phyloP scores from a whole-genome alignment of 495 filamentous ascomycete species.

The Cryomyces minteri region DNA sequence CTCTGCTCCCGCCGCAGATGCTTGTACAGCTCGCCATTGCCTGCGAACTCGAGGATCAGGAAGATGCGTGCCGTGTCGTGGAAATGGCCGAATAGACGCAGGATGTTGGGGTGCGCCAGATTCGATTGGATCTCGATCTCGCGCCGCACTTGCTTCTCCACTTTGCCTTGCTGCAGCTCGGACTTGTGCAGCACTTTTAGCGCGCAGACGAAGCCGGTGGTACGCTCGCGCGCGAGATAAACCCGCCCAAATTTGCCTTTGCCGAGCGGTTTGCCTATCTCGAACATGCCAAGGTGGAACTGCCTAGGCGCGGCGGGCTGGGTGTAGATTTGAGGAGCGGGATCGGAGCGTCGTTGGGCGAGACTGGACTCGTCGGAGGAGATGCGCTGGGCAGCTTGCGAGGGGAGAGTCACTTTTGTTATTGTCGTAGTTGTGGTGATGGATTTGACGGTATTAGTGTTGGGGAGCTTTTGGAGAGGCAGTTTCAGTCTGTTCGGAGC shows the following conservation, averaged over 20 bases:
- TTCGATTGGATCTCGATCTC: conserved; percentile 98
- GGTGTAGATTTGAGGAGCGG: conserved; percentile 28
- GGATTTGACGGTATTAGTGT: conserved; percentile 10
- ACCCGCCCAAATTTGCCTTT: conserved; percentile 97
- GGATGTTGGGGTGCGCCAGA: conserved; percentile 87
- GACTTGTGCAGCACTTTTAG: conserved; percentile 93
- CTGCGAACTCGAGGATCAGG: conserved; percentile 88
- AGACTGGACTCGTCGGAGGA: conserved; percentile 31
- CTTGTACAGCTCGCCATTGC: conserved; percentile 93
- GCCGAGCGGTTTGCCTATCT: conserved; percentile 87
- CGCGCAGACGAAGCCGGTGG: conserved; percentile 82
- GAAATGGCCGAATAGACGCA: conserved; percentile 88
- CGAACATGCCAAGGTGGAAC: conserved; percentile 95
- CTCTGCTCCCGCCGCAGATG: conserved; percentile 72
- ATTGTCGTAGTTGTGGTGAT: conserved; percentile 25
- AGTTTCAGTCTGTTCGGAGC: conserved; percentile 19
- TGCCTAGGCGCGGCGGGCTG: conserved; percentile 45
- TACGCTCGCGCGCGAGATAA: conserved; percentile 83
- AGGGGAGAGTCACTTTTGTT: conserved; percentile 44
- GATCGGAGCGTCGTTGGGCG: conserved; percentile 2
- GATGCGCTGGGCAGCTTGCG: conserved; percentile 40
- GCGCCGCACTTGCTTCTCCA: conserved; percentile 91
- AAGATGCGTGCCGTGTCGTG: conserved; percentile 95
- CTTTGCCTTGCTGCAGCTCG: conserved; percentile 77
- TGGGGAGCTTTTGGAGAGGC: conserved; percentile 22